Conservation (phyloP, 305 asterid genomes). For the Fraxinus nigra region DNA sequence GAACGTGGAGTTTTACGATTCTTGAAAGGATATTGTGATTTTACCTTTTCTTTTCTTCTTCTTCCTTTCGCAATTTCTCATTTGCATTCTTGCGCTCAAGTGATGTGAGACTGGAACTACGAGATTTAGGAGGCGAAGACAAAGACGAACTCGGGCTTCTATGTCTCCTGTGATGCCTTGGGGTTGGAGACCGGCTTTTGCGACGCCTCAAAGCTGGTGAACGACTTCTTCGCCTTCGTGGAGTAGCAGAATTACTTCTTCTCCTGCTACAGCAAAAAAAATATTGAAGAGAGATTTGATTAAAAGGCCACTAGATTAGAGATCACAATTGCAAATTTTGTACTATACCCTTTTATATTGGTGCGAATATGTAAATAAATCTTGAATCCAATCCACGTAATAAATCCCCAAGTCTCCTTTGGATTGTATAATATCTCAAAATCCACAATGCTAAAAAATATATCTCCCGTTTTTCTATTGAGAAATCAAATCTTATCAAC, state of each 20-base stretch:
- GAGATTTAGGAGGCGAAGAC: slow-evolving; percentile 60
- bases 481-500: background rate
- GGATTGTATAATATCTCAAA: background rate
- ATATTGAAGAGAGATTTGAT: background rate
- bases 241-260: slow-evolving; percentile 57
- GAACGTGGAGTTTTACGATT: background rate
- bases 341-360: background rate
- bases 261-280: slow-evolving; percentile 38
- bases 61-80: slow-evolving; percentile 61
- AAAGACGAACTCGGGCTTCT: slow-evolving; percentile 54
- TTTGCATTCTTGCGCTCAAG: slow-evolving; percentile 49
- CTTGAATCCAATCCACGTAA: background rate
- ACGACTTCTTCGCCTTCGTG: slow-evolving; percentile 54
- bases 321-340: background rate
- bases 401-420: background rate
- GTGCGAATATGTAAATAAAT: background rate
- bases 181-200: slow-evolving; percentile 61
- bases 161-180: slow-evolving; percentile 64
- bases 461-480: background rate
- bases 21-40: background rate
- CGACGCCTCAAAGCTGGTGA: slow-evolving; percentile 60
- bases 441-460: background rate
- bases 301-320: background rate
- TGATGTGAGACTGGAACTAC: slow-evolving; percentile 48
- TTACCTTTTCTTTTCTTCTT: slow-evolving; percentile 73